Conservation (phyloP, 2,329 filamentous ascomycete genomes). For the Cytospora schulzeri region DNA sequence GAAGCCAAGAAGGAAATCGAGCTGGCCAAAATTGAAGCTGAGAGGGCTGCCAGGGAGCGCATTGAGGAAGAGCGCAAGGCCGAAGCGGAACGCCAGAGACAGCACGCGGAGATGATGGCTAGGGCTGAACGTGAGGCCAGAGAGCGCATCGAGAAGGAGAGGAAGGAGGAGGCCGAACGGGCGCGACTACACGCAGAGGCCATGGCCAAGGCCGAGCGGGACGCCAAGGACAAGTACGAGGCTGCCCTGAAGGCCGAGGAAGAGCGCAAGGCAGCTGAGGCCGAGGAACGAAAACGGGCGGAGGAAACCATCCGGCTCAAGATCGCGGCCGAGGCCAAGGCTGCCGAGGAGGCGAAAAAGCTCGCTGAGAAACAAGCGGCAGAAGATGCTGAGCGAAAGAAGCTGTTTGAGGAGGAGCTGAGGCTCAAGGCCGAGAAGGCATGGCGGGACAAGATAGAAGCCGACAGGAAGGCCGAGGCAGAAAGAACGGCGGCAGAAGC, state of each 20-base stretch:
- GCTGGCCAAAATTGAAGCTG: constrained; percentile 49
- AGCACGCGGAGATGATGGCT: constrained; percentile 39
- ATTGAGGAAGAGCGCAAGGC: constrained; percentile 43
- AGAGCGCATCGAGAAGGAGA: constrained; percentile 38
- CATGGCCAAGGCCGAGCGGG: constrained; percentile 48
- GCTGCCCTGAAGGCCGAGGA: constrained; percentile 42
- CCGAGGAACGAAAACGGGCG: constrained; percentile 49
- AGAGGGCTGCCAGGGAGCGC: constrained; percentile 44
- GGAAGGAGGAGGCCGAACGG: constrained; percentile 45
- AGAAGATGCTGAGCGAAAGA: constrained; percentile 44
- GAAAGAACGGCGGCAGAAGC: constrained; percentile 41
- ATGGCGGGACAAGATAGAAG: constrained; percentile 29
- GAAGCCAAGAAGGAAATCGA: constrained; percentile 51
- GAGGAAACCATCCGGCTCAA: constrained; percentile 48
- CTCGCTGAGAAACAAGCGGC: constrained; percentile 39
- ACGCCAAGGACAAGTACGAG: constrained; percentile 43
- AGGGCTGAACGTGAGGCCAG: constrained; percentile 40
- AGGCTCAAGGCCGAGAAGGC: constrained; percentile 25
- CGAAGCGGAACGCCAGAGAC: constrained; percentile 39
- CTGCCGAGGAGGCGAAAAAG: constrained; percentile 47
- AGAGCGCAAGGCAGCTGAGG: constrained; percentile 40
- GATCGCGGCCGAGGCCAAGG: constrained; percentile 50
- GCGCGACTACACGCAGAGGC: constrained; percentile 48
- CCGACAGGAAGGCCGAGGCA: constrained; percentile 41
- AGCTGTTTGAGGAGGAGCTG: constrained; percentile 49